A percentile compares a stretch with the other conserved stretches of the same genome.
Conservation (phyloP, 1,139 yeast species). For the Hyphopichia wangnamkhiaoensis region DNA sequence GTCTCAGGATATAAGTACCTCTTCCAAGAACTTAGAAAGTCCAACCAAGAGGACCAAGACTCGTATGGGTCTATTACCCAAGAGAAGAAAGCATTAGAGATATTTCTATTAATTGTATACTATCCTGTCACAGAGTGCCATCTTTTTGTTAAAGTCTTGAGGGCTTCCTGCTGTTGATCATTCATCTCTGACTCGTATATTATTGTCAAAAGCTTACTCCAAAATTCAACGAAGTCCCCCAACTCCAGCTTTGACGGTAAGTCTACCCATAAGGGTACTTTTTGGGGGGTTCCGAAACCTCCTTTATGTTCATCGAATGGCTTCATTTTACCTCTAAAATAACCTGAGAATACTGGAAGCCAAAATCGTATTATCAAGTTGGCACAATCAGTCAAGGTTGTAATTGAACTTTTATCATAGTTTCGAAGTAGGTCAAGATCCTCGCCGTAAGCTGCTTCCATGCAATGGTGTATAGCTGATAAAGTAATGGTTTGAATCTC, state of each 20-base stretch:
- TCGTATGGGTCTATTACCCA: background rate
- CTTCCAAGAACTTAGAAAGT: background rate
- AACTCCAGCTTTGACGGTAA: conserved; percentile 36
- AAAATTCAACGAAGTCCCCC: conserved; percentile 45
- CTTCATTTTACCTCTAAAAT: conserved; percentile 26
- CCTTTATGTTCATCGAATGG: conserved; percentile 28
- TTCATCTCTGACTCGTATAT: conserved; percentile 45
- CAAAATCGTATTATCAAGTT: conserved; percentile 48
- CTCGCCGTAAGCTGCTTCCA: conserved; percentile 60
- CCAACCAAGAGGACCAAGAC: background rate
- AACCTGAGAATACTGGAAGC: conserved; percentile 59
- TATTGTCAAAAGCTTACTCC: conserved; percentile 47
- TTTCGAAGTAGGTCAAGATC: conserved; percentile 51
- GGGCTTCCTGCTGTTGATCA: conserved; percentile 36
- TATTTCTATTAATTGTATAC: too few species aligned
- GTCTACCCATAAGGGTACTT: conserved; percentile 20
- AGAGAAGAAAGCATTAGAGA: background rate
- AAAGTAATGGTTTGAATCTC: conserved; percentile 47
- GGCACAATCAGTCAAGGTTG: conserved; percentile 43
- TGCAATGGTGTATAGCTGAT: conserved; percentile 52
- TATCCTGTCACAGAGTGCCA: conserved; percentile 31
- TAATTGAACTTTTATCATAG: conserved; percentile 39
- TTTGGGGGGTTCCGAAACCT: conserved; percentile 18
- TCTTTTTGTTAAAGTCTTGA: conserved; percentile 34
- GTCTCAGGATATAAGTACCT: background rate